These are phyloP conservation scores for Mycena sanguinolenta DNA, from an alignment of 768 basidiomycete species.

Conservation along the genomic window DNA sequence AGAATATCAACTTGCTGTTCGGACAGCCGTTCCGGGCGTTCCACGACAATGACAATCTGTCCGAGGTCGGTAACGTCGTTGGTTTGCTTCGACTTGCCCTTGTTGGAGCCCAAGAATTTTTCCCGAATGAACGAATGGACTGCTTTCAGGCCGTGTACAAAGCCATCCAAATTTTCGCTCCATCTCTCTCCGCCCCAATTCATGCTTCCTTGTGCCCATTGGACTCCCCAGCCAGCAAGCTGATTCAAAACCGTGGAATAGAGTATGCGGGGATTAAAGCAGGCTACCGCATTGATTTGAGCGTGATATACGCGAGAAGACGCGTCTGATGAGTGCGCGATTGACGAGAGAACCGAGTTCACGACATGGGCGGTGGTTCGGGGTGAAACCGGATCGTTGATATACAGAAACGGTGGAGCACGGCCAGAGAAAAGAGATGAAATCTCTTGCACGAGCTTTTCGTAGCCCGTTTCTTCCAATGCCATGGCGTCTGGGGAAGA, in stretches of 20 bases:
- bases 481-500: not conserved
- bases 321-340: constrained; percentile 38
- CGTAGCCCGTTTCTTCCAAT: constrained; percentile 33
- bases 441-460: constrained; percentile 44
- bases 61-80: constrained; percentile 40
- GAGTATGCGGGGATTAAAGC: constrained; percentile 72
- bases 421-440: constrained; percentile 52
- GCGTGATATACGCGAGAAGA: constrained; percentile 55
- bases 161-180: constrained; percentile 77
- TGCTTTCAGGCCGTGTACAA: constrained; percentile 74
- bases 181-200: constrained; percentile 70
- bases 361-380: constrained; percentile 62
- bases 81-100: constrained; percentile 36
- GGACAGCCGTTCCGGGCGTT: constrained; percentile 76
- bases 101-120: constrained; percentile 25
- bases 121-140: constrained; percentile 46
- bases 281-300: constrained; percentile 67
- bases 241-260: constrained; percentile 77
- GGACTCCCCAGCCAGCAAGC: constrained; percentile 66
- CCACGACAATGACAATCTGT: constrained; percentile 72
- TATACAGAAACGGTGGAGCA: constrained; percentile 77
- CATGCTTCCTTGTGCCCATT: constrained; percentile 72
- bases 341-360: constrained; percentile 48
- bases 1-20: constrained; percentile 74
- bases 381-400: constrained; percentile 69